Evolutionary conservation across 352 stramenopile genomes (phyloP).

Genomic region (Globisporangium radiosum): DNA sequence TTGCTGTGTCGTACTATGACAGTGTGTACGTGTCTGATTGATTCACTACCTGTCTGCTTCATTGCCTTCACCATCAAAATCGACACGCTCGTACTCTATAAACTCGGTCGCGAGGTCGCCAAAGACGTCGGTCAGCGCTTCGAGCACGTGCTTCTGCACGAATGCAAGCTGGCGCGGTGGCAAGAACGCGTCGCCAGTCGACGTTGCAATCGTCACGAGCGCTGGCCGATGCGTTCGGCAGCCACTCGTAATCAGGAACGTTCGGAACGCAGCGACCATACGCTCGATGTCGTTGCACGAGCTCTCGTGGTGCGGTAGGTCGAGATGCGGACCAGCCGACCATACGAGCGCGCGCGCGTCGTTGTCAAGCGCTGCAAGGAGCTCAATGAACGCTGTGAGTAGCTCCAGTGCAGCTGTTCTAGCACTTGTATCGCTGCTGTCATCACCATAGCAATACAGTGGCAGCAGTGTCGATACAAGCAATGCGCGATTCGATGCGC

Average conservation of each 20-base stretch:
- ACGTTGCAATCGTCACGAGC: conserved; percentile 83
- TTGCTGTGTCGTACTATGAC: too few species aligned
- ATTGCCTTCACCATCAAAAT: too few species aligned
- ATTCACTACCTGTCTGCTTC: too few species aligned
- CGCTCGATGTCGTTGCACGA: conserved; percentile 39
- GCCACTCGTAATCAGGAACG: conserved; percentile 22
- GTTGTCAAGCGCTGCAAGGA: conserved; percentile 22
- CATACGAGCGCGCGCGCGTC: conserved; percentile 26
- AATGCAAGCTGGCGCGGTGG: conserved; percentile 50
- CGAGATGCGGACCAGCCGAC: conserved; percentile 47
- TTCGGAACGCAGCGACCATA: conserved; percentile 29
- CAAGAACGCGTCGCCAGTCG: conserved; percentile 63
- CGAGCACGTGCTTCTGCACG: conserved; percentile 39
- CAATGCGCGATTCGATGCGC: not conserved
- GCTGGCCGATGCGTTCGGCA: conserved; percentile 28
- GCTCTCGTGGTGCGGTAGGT: conserved; percentile 64
- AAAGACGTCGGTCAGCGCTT: conserved; percentile 35
- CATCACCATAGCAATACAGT: conserved; percentile 20
- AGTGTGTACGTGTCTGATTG: too few species aligned
- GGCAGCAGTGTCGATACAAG: conserved; percentile 9
- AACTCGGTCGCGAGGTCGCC: conserved; percentile 24
- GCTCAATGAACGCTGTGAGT: conserved; percentile 16
- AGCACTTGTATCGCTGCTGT: conserved; percentile 1
- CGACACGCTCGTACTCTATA: conserved; percentile 41
- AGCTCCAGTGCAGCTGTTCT: conserved; percentile 9